Evolutionary conservation across 2,329 filamentous ascomycete species (phyloP).

Genomic region (Aureobasidium namibiae): DNA sequence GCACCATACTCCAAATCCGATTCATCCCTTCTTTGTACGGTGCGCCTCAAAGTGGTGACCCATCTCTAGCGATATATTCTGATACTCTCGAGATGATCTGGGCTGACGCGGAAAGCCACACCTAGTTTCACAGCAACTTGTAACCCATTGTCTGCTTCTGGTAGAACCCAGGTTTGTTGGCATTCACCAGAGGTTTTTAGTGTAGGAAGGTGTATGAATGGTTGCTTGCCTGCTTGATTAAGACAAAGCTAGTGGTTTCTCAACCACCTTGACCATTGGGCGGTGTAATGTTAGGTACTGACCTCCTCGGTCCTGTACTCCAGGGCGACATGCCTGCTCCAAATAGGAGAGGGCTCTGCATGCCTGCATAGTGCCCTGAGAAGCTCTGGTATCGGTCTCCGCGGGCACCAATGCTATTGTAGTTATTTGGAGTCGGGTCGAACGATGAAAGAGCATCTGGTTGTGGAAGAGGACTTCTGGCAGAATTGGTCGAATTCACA

Average conservation of each 20-base stretch:
- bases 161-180: too few relatives aligned
- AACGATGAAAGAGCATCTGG: slow-evolving; percentile 15
- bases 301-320: slow-evolving; percentile 20
- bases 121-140: neutral
- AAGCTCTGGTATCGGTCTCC: slow-evolving; percentile 6
- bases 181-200: neutral
- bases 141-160: too few relatives aligned
- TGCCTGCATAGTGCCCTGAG: slow-evolving; percentile 25
- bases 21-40: neutral
- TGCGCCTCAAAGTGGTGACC: neutral
- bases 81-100: neutral
- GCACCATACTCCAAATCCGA: neutral
- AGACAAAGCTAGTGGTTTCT: neutral
- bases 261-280: slow-evolving; percentile 16
- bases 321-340: slow-evolving; percentile 31
- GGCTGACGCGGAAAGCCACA: neutral
- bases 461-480: slow-evolving; percentile 24
- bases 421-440: slow-evolving; percentile 19
- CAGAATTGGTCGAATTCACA: slow-evolving; percentile 35
- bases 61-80: neutral
- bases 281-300: slow-evolving; percentile 13
- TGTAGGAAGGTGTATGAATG: neutral
- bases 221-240: neutral
- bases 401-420: slow-evolving; percentile 3
- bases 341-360: slow-evolving; percentile 35